phyloP scores from a whole-genome alignment of 805 yeast species.

The Candida berthetii region DNA sequence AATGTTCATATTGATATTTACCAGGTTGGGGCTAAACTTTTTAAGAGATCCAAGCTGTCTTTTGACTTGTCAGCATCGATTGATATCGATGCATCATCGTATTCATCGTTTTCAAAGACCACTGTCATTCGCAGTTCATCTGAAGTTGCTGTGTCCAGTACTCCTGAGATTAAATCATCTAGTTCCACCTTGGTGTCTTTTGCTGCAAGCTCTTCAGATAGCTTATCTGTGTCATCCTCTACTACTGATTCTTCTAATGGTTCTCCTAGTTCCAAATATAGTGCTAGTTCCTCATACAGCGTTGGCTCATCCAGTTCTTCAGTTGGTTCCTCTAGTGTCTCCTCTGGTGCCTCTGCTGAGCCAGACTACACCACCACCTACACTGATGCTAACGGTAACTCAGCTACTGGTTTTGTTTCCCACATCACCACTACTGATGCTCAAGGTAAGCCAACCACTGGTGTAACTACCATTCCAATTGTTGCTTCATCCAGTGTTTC shows the following conservation, averaged over 20 bases:
- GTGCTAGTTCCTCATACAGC: too few relatives aligned
- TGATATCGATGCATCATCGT: neutral
- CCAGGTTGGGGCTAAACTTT: constrained; percentile 1
- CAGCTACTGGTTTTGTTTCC: neutral
- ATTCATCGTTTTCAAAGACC: neutral
- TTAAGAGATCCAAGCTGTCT: constrained; percentile 3
- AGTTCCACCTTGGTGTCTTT: neutral
- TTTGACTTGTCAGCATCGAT: neutral
- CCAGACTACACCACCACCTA: constrained; percentile 1
- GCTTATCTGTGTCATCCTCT: neutral
- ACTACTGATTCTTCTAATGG: neutral
- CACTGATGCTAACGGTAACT: constrained; percentile 1
- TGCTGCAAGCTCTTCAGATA: neutral
- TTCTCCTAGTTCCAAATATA: neutral
- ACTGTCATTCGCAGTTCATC: neutral
- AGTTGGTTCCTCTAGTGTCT: too few relatives aligned
- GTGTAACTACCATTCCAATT: neutral
- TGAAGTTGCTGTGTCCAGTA: neutral
- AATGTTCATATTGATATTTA: constrained; percentile 1
- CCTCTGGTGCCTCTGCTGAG: too few relatives aligned
- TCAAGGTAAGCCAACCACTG: neutral
- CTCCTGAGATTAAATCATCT: neutral
- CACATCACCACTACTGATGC: neutral
- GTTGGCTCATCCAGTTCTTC: too few relatives aligned
- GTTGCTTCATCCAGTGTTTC: neutral